phyloP scores from a whole-genome alignment of 2,329 filamentous ascomycete genomes.

The Talaromyces sp. region DNA sequence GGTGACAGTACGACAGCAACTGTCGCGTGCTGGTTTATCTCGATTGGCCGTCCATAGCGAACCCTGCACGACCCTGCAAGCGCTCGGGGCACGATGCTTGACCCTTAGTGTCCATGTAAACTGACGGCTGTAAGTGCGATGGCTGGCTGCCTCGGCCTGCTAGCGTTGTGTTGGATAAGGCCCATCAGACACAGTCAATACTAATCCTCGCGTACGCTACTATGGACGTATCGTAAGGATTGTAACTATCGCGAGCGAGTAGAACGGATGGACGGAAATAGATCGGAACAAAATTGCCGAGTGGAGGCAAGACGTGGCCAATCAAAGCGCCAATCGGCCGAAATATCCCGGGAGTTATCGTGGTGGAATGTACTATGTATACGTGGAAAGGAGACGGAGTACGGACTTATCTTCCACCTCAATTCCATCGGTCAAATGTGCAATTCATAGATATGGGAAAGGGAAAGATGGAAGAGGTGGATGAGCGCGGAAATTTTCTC shows the following conservation, averaged over 20 bases:
- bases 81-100: slow-evolving; percentile 6
- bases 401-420: background rate
- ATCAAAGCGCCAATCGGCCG: background rate
- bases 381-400: background rate
- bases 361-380: background rate
- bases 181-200: background rate
- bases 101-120: background rate
- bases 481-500: background rate
- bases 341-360: background rate
- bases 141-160: background rate
- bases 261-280: background rate
- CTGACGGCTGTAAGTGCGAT: background rate
- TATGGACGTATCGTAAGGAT: background rate
- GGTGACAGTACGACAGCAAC: background rate
- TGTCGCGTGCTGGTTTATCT: background rate
- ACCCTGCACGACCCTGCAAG: background rate
- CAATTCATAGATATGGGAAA: background rate
- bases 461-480: background rate
- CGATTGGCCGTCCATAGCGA: background rate
- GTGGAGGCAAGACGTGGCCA: slow-evolving; percentile 9
- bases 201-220: background rate
- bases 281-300: slow-evolving; percentile 14
- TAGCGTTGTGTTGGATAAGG: background rate
- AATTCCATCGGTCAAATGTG: background rate
- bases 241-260: no score